phyloP scores from a whole-genome alignment of 2,329 filamentous ascomycete genomes.

The Chrysoporthe puriensis region DNA sequence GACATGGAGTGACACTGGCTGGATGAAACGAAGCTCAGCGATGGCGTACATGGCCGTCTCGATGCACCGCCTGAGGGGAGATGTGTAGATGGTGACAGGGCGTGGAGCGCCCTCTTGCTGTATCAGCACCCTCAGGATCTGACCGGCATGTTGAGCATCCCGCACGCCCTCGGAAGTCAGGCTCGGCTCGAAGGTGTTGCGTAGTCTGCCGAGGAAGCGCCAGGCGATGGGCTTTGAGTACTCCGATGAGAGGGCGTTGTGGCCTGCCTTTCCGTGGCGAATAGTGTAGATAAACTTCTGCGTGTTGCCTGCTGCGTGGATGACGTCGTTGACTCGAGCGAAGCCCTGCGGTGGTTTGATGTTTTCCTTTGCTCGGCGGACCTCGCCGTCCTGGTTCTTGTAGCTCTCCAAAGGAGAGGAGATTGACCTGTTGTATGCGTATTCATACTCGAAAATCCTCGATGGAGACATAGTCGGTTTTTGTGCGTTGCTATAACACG shows the following conservation, averaged over 20 bases:
- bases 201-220: slow-evolving; percentile 18
- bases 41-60: slow-evolving; percentile 22
- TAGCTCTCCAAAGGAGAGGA: slow-evolving; percentile 3
- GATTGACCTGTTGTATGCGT: slow-evolving; percentile 15
- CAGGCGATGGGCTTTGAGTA: slow-evolving; percentile 22
- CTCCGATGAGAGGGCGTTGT: slow-evolving; percentile 16
- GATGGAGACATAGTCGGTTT: neutral
- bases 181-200: slow-evolving; percentile 16
- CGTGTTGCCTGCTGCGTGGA: neutral
- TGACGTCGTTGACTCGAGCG: neutral
- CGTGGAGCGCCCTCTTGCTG: neutral
- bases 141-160: slow-evolving; percentile 4
- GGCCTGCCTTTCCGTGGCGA: slow-evolving; percentile 22
- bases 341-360: slow-evolving; percentile 6
- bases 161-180: slow-evolving; percentile 2
- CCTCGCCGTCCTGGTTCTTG: slow-evolving; percentile 9
- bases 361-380: slow-evolving; percentile 9
- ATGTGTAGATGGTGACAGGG: slow-evolving; percentile 16
- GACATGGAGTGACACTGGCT: slow-evolving; percentile 2
- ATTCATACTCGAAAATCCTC: slow-evolving; percentile 7
- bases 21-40: neutral
- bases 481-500: neutral
- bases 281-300: slow-evolving; percentile 22
- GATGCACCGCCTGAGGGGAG: slow-evolving; percentile 25
- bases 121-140: slow-evolving; percentile 1